phyloP scores from a whole-genome alignment of 306 rosid species.

The Calophaca sinica region DNA sequence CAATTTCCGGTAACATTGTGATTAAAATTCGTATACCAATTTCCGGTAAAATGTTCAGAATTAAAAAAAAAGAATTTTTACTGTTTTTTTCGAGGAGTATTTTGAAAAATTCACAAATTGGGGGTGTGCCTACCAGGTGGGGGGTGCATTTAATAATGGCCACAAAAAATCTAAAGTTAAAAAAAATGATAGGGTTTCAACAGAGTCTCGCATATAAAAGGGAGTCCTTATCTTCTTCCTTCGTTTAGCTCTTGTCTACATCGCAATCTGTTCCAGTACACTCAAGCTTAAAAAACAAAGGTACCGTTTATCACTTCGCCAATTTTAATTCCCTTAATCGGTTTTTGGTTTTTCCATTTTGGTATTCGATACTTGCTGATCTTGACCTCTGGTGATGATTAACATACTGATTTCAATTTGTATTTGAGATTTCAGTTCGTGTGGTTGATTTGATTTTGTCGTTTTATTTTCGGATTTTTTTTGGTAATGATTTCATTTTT shows the following conservation, averaged over 20 bases:
- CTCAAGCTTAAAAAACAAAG: background rate
- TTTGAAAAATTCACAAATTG: too few relatives aligned
- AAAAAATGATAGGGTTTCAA: constrained; percentile 42
- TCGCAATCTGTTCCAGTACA: constrained; percentile 6
- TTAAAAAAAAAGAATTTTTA: too few relatives aligned
- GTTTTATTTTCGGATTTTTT: background rate
- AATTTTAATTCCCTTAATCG: background rate
- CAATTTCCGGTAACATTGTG: too few relatives aligned
- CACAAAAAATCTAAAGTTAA: background rate
- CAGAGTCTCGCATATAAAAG: constrained; percentile 36
- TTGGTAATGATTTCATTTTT: background rate
- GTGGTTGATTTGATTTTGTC: background rate
- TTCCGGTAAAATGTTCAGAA: too few relatives aligned
- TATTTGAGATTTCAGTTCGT: background rate
- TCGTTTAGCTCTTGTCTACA: constrained; percentile 24
- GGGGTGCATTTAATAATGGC: too few relatives aligned
- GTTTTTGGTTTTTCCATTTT: background rate
- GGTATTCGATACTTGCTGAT: background rate
- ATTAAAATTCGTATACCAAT: too few relatives aligned
- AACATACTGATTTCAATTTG: background rate
- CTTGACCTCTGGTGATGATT: background rate
- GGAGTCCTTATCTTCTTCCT: constrained; percentile 25
- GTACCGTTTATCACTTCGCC: constrained; percentile 21
- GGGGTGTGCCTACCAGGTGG: too few relatives aligned
- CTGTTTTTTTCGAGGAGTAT: too few relatives aligned